phyloP scores from a whole-genome alignment of 176 grass and related monocot genomes.

The Ensete ventricosum region DNA sequence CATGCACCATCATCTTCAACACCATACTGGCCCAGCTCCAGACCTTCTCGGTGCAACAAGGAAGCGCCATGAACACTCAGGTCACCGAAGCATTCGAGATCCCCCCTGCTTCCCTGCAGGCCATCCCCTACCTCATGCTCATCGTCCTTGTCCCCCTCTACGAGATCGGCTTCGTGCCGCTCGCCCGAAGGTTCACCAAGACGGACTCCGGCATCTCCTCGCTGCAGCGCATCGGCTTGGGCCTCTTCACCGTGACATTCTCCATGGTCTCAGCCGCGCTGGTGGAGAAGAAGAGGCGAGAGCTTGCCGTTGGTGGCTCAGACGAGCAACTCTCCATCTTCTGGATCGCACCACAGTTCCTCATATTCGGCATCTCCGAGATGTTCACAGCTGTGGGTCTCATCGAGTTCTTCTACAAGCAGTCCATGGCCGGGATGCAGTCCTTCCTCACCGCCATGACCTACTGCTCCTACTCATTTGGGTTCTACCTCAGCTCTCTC shows the following conservation, averaged over 20 bases:
- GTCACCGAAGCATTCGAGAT: conserved; percentile 21
- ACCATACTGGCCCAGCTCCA: conserved; percentile 68
- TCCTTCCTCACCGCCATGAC: conserved; percentile 57
- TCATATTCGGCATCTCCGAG: conserved; percentile 64
- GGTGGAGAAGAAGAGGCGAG: conserved; percentile 53
- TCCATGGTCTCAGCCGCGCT: conserved; percentile 57
- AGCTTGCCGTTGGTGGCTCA: background rate
- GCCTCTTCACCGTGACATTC: conserved; percentile 52
- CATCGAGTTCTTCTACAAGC: conserved; percentile 77
- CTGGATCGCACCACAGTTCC: conserved; percentile 65
- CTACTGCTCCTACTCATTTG: conserved; percentile 49
- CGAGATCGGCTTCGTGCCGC: conserved; percentile 56
- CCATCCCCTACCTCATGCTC: conserved; percentile 65
- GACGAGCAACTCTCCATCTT: conserved; percentile 30
- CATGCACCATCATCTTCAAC: conserved; percentile 64
- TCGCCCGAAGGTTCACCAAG: conserved; percentile 46
- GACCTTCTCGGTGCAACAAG: conserved; percentile 85
- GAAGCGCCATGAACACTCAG: conserved; percentile 41
- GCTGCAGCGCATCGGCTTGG: conserved; percentile 67
- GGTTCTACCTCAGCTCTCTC: conserved; percentile 67
- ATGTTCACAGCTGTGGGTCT: conserved; percentile 69
- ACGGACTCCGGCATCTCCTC: conserved; percentile 47
- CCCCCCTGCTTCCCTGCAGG: conserved; percentile 42
- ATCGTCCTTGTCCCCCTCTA: conserved; percentile 55
- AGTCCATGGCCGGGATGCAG: conserved; percentile 52